Evolutionary conservation across 129 eudicot species (phyloP).

Genomic region (Deinandra increscens): DNA sequence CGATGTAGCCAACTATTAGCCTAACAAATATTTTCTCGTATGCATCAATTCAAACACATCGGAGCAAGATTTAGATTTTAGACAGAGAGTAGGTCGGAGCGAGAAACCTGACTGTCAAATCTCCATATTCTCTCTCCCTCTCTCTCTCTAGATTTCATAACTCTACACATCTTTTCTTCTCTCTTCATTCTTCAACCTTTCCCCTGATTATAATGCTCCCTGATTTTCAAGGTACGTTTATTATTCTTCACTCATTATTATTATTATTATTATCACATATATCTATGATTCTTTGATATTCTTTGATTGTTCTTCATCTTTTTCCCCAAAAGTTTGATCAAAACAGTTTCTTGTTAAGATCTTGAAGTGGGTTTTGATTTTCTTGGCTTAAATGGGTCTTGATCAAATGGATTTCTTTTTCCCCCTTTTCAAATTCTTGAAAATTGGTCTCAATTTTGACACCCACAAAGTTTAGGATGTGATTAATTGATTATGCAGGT

Average conservation of each 20-base stretch:
- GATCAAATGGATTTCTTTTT: slow-evolving; percentile 6
- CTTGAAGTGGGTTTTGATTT: slow-evolving; percentile 18
- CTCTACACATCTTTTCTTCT: slow-evolving; percentile 17
- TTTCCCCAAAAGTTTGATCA: not conserved
- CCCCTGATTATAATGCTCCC: slow-evolving; percentile 48
- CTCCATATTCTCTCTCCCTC: slow-evolving; percentile 64
- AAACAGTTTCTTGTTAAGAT: not conserved
- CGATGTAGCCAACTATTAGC: not conserved
- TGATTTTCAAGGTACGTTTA: slow-evolving; percentile 55
- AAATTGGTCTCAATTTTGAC: not conserved
- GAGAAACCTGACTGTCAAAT: slow-evolving; percentile 59
- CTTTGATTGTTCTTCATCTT: not conserved
- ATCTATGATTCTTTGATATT: not conserved
- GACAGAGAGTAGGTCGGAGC: slow-evolving; percentile 40
- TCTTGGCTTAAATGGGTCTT: not conserved
- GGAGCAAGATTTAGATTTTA: slow-evolving; percentile 21
- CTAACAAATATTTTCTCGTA: slow-evolving; percentile 19
- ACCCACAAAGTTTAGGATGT: not conserved
- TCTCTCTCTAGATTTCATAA: slow-evolving; percentile 34
- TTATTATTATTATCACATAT: not conserved
- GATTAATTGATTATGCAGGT: slow-evolving; percentile 24
- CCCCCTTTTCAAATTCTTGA: slow-evolving; percentile 17
- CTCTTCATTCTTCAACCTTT: not conserved
- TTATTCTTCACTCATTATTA: too few species aligned
- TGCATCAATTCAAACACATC: slow-evolving; percentile 15